phyloP scores from a whole-genome alignment of 257 asterid species.

The Gardenia jasminoides region DNA sequence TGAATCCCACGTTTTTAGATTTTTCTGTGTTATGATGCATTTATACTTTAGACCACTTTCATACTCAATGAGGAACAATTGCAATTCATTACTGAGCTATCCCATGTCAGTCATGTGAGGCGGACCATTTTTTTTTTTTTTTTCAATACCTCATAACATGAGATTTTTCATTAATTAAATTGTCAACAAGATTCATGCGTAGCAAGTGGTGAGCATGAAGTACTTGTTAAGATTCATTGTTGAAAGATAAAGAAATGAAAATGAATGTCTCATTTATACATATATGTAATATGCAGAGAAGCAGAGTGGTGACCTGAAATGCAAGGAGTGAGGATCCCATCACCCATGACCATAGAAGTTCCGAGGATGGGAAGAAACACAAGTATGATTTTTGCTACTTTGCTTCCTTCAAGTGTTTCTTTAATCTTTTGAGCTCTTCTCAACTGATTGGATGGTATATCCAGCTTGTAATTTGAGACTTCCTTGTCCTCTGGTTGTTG shows the following conservation, averaged over 20 bases:
- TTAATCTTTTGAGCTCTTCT: slow-evolving; percentile 38
- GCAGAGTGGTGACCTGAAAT: slow-evolving; percentile 47
- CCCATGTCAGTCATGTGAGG: too few relatives aligned
- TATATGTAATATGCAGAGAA: not conserved
- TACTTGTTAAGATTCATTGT: too few relatives aligned
- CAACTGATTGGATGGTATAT: slow-evolving; percentile 28
- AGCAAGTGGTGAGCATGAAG: too few relatives aligned
- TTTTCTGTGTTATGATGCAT: too few relatives aligned
- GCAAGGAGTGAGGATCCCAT: slow-evolving; percentile 75
- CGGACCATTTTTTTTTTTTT: not conserved
- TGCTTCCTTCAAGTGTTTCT: slow-evolving; percentile 41
- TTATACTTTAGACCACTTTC: too few relatives aligned
- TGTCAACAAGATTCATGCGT: too few relatives aligned
- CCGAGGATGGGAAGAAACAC: slow-evolving; percentile 62
- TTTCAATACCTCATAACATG: not conserved
- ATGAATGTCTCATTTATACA: not conserved
- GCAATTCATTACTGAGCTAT: too few relatives aligned
- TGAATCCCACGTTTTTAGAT: too few relatives aligned
- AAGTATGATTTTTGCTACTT: slow-evolving; percentile 30
- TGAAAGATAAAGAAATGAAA: not conserved
- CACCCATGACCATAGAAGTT: slow-evolving; percentile 89
- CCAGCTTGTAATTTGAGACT: slow-evolving; percentile 40
- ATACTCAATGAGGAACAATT: too few relatives aligned
- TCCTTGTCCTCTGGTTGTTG: slow-evolving; percentile 46
- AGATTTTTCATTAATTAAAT: not conserved